Conservation (phyloP, 2,329 filamentous ascomycete genomes). For the Chaetomiaceae sp. region DNA sequence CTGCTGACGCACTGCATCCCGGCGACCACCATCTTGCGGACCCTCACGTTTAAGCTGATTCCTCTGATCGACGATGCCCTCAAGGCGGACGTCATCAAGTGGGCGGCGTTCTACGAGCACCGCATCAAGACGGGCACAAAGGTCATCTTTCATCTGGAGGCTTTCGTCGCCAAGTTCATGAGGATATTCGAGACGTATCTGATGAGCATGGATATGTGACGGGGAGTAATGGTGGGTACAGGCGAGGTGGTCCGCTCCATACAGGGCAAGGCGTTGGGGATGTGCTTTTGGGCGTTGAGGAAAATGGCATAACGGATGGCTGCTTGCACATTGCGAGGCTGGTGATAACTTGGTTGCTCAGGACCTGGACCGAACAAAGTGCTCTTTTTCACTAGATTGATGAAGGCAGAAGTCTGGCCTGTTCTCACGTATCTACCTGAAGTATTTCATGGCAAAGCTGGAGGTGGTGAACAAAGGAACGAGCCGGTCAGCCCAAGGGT, state of each 20-base stretch:
- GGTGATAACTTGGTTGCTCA: too few relatives aligned
- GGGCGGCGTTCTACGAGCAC: conserved; percentile 97
- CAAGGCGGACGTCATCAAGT: conserved; percentile 88
- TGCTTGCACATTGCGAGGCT: too few relatives aligned
- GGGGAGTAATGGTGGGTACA: too few relatives aligned
- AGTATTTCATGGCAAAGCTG: too few relatives aligned
- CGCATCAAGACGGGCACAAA: conserved; percentile 87
- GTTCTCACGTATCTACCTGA: too few relatives aligned
- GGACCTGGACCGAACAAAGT: too few relatives aligned
- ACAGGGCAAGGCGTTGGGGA: background rate
- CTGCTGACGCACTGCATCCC: conserved; percentile 96
- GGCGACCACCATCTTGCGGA: conserved; percentile 88
- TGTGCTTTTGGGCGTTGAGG: conserved; percentile 1
- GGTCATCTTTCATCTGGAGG: conserved; percentile 96
- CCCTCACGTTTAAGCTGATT: conserved; percentile 88
- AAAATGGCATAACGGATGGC: background rate
- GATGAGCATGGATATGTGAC: conserved; percentile 75
- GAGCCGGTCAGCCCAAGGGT: too few relatives aligned
- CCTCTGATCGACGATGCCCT: conserved; percentile 80
- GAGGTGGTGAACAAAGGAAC: too few relatives aligned
- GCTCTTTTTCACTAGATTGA: too few relatives aligned
- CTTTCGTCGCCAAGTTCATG: conserved; percentile 99
- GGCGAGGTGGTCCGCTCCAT: too few relatives aligned
- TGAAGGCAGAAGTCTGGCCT: too few relatives aligned
- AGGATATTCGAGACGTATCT: conserved; percentile 84